A percentile compares a stretch with the other conserved stretches of the same genome.
Evolutionary conservation across 176 grass and related monocot genomes (phyloP).

Genomic region (Oropetium thomaeum): DNA sequence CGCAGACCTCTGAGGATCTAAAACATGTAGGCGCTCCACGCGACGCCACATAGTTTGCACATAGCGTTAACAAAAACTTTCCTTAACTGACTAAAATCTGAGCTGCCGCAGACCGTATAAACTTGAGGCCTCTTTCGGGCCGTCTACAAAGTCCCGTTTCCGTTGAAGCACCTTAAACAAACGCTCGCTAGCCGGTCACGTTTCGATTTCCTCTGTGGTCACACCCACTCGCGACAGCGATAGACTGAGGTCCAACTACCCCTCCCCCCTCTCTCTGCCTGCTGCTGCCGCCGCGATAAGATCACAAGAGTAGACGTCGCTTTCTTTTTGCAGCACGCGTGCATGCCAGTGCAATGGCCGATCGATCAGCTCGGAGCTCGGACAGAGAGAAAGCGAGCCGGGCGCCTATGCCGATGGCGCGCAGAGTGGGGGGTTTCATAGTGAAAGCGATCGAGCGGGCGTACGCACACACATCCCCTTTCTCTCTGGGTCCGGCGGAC

Average conservation of each 20-base stretch:
- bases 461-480: background rate
- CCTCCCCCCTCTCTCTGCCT: background rate
- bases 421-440: conserved; percentile 7
- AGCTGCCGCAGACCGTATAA: too few relatives aligned
- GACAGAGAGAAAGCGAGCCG: conserved; percentile 30
- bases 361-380: too few relatives aligned
- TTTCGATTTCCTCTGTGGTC: background rate
- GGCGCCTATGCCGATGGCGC: conserved; percentile 20
- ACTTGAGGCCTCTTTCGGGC: too few relatives aligned
- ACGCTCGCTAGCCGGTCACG: background rate
- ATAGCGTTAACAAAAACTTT: too few relatives aligned
- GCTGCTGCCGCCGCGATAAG: background rate
- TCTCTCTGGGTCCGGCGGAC: background rate
- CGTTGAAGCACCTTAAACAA: background rate
- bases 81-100: too few relatives aligned
- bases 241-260: conserved; percentile 12
- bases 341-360: conserved; percentile 3
- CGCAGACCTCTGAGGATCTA: too few relatives aligned
- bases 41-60: too few relatives aligned
- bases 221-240: background rate
- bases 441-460: conserved; percentile 6
- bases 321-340: conserved; percentile 35
- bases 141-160: background rate
- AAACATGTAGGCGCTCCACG: too few relatives aligned
- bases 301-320: background rate